A percentile compares a stretch with the other conserved stretches of the same genome.
phyloP scores from a whole-genome alignment of 2,329 filamentous ascomycete genomes.

The Amesomyces nigricolor region DNA sequence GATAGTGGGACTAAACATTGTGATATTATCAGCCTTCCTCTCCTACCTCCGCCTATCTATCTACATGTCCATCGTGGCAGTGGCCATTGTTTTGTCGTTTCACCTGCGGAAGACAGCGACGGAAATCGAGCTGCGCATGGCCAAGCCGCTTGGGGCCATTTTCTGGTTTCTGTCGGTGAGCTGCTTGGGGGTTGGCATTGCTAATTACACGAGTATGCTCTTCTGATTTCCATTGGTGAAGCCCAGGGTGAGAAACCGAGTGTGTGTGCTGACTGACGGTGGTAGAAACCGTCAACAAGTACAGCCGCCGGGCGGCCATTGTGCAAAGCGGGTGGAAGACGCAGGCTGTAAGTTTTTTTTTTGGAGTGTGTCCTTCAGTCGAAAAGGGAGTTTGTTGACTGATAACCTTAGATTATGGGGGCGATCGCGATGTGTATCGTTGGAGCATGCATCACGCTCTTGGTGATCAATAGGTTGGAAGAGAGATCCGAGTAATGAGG shows the following conservation, averaged over 20 bases:
- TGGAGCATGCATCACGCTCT: constrained; percentile 58
- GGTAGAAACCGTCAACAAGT: constrained; percentile 66
- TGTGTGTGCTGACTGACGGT: not conserved
- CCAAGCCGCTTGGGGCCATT: constrained; percentile 75
- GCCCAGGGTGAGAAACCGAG: too few species aligned
- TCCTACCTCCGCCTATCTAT: constrained; percentile 85
- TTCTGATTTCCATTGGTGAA: not conserved
- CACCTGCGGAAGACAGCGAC: constrained; percentile 74
- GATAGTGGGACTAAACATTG: too few species aligned
- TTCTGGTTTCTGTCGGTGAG: constrained; percentile 80
- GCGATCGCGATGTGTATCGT: constrained; percentile 58
- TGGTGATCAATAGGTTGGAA: constrained; percentile 44
- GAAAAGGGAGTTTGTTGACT: not conserved
- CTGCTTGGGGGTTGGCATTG: constrained; percentile 71
- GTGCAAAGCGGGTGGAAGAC: constrained; percentile 95
- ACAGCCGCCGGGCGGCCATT: constrained; percentile 69
- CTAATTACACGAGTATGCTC: constrained; percentile 73
- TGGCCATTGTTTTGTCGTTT: constrained; percentile 90
- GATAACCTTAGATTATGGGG: constrained; percentile 49
- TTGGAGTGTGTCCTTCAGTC: not conserved
- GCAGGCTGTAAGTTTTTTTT: constrained; percentile 55
- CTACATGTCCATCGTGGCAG: constrained; percentile 83
- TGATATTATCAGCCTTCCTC: constrained; percentile 64
- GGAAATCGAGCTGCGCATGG: constrained; percentile 65
- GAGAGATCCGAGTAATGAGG: constrained; percentile 21